Evolutionary conservation across 2,329 filamentous ascomycete species (phyloP), one percentile per base, ranked within the genome.

Genomic region (Tolypocladium amazonense): DNA sequence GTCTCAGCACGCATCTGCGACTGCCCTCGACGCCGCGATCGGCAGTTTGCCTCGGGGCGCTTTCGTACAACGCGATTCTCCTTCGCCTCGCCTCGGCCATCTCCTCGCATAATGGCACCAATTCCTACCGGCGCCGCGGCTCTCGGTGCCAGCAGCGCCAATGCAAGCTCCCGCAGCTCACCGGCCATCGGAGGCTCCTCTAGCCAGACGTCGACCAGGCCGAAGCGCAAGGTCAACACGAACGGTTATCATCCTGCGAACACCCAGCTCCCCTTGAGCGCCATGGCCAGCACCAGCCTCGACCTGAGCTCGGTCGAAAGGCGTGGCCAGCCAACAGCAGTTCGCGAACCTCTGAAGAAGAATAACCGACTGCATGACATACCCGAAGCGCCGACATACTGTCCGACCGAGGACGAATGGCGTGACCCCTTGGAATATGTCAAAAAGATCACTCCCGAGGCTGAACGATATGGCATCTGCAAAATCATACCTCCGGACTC

Each of bases 401-500:
- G 86, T 64, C 94, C 94, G 38, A 96, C 90, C 0, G 87, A 91
- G 66, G 92, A 97, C 66, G 92, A 99, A 73, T 99, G 94, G 81
- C 90, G 88, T 69, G 92, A 99, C 68, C 94, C 94, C 0, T 87
- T 96, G 70, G 89, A 89, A 67, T 99, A 97, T 70, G 92, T 99
- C 67, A 87, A 87, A 71, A 97, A 93, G 74, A 97, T 99, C 66
- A 81, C 87, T 1, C 87, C 90, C 1, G 92, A 97, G 71, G 94
- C 90, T 30, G 84, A 82, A 65, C 86, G 92, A 68, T 97, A 89
- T 74, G 94, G 94, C 57, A 89, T 99, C 58, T 92, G 92, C 81
- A 96, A 97, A 75, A 90, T 99, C 63, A 89, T 99, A 60, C 94
- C 94, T 6, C 94, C 94, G 0, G 90, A 94, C 63, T 86, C 82